phyloP scores from a whole-genome alignment of 139 green algal genomes.

The Bryopsis sp. region DNA sequence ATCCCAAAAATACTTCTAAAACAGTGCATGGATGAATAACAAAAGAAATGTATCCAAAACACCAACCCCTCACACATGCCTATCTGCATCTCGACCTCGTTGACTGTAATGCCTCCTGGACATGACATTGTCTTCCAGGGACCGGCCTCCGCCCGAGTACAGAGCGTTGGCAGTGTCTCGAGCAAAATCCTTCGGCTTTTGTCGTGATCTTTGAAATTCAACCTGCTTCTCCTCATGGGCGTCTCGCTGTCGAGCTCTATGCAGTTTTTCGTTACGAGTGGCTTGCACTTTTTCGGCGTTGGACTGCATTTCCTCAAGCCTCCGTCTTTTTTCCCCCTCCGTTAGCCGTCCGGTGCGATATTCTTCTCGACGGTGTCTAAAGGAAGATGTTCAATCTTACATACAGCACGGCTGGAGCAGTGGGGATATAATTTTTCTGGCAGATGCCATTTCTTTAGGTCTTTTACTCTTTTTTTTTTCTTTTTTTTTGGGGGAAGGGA shows the following conservation, averaged over 20 bases:
- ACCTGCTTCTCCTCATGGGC: neutral
- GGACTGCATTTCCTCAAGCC: neutral
- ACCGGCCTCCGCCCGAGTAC: too few relatives aligned
- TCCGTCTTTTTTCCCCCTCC: slow-evolving; percentile 6
- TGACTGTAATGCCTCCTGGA: slow-evolving; percentile 15
- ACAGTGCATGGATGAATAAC: too few relatives aligned
- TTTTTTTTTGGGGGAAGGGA: too few relatives aligned
- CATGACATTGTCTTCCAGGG: slow-evolving; percentile 13
- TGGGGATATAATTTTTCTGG: neutral
- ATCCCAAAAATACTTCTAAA: too few relatives aligned
- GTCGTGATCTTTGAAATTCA: neutral
- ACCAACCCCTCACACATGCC: too few relatives aligned
- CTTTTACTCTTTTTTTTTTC: slow-evolving; percentile 17
- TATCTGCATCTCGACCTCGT: neutral
- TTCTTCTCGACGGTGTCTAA: neutral
- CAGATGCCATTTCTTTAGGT: slow-evolving; percentile 23
- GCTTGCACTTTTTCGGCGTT: slow-evolving; percentile 2
- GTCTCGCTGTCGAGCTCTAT: neutral
- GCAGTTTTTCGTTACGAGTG: slow-evolving; percentile 11
- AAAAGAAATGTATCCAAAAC: too few relatives aligned
- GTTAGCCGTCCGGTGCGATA: slow-evolving; percentile 33
- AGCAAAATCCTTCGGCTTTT: slow-evolving; percentile 6
- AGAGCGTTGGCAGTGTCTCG: neutral
- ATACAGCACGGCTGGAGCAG: neutral
- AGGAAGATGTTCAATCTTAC: neutral